phyloP scores from a whole-genome alignment of 257 asterid species.

The Fraxinus cuspidata region DNA sequence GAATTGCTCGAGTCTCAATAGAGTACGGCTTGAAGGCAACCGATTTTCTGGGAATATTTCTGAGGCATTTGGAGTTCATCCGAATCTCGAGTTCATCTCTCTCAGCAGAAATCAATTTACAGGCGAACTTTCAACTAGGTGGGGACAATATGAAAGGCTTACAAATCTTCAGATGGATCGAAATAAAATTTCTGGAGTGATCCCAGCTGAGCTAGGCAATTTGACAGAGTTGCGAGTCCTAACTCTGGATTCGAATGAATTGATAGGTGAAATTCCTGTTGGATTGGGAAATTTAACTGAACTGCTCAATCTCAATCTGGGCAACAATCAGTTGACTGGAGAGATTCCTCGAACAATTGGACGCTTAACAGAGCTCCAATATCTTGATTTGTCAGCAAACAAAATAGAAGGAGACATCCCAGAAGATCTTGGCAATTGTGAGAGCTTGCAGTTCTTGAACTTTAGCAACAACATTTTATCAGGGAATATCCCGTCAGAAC shows the following conservation, averaged over 20 bases:
- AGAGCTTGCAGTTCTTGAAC: slow-evolving; percentile 43
- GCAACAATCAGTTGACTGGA: slow-evolving; percentile 64
- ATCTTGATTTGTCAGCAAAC: slow-evolving; percentile 65
- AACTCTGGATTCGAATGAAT: slow-evolving; percentile 54
- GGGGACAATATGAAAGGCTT: slow-evolving; percentile 56
- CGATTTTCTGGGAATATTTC: slow-evolving; percentile 57
- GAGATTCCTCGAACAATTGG: slow-evolving; percentile 58
- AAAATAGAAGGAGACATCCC: slow-evolving; percentile 55
- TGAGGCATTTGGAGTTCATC: slow-evolving; percentile 64
- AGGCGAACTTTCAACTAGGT: slow-evolving; percentile 56
- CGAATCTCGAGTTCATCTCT: slow-evolving; percentile 46
- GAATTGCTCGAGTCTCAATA: slow-evolving; percentile 48
- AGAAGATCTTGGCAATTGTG: slow-evolving; percentile 44
- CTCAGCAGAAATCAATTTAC: slow-evolving; percentile 56
- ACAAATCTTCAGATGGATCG: slow-evolving; percentile 49
- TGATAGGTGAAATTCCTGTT: slow-evolving; percentile 61
- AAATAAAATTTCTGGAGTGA: slow-evolving; percentile 59
- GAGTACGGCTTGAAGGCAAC: slow-evolving; percentile 69
- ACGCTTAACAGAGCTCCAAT: slow-evolving; percentile 42
- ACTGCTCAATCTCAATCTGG: slow-evolving; percentile 48
- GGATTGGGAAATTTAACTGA: slow-evolving; percentile 47
- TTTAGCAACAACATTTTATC: slow-evolving; percentile 55
- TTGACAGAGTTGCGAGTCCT: slow-evolving; percentile 50
- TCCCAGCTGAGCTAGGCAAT: slow-evolving; percentile 71
- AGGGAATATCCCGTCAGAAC: slow-evolving; percentile 58